Conservation (phyloP, 2,329 filamentous ascomycete species). For the Aspergillus luchuensis region DNA sequence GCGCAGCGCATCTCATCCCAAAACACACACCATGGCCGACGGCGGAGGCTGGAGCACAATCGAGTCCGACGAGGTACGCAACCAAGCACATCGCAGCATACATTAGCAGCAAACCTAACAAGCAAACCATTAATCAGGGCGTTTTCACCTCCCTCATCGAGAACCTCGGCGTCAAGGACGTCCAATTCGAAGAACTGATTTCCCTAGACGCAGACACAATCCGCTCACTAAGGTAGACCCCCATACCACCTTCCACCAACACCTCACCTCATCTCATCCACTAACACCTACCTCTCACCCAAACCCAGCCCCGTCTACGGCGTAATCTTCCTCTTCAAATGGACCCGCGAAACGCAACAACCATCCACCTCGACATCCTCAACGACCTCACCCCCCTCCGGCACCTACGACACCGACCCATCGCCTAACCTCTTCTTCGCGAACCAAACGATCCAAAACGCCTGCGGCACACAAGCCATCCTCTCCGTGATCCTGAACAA, state of each 20-base stretch:
- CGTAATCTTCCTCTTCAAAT: conserved; percentile 99
- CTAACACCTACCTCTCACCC: neutral
- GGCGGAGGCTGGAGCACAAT: conserved; percentile 88
- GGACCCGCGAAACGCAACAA: conserved; percentile 58
- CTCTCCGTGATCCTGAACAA: conserved; percentile 91
- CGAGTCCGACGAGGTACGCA: conserved; percentile 86
- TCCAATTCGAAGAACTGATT: conserved; percentile 96
- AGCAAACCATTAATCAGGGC: conserved; percentile 60
- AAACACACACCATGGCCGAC: conserved; percentile 61
- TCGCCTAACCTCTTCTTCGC: conserved; percentile 87
- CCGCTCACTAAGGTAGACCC: conserved; percentile 44
- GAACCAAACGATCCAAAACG: conserved; percentile 96
- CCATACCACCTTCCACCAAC: conserved; percentile 2
- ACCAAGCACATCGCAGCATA: conserved; percentile 8
- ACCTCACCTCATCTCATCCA: too few relatives aligned
- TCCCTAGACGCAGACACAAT: conserved; percentile 73
- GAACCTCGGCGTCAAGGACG: conserved; percentile 83
- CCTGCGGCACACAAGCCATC: conserved; percentile 93
- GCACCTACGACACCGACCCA: conserved; percentile 74
- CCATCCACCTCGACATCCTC: conserved; percentile 58
- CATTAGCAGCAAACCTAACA: conserved; percentile 22
- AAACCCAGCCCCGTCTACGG: conserved; percentile 73
- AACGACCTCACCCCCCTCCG: conserved; percentile 71
- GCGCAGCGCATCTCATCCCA: neutral
- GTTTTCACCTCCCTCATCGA: conserved; percentile 98